A percentile compares a stretch with the other conserved stretches of the same genome.
These are phyloP conservation scores for Citeromyces siamensis DNA, from an alignment of 1,139 yeast species.

Conservation along the genomic window DNA sequence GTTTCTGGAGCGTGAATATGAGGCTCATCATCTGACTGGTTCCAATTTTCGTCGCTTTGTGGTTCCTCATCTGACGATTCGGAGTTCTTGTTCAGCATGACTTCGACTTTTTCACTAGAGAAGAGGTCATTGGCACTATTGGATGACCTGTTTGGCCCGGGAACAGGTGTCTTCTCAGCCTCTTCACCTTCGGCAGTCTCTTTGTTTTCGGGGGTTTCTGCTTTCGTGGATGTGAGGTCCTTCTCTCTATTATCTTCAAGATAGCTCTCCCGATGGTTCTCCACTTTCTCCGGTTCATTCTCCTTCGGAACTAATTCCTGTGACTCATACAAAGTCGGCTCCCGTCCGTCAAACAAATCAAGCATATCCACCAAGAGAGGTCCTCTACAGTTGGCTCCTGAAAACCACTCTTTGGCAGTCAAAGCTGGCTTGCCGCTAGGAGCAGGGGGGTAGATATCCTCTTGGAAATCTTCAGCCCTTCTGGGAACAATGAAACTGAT, in stretches of 20 bases:
- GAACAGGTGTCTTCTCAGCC: neutral
- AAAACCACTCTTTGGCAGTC: constrained; percentile 66
- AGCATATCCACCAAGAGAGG: constrained; percentile 76
- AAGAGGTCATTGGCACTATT: constrained; percentile 33
- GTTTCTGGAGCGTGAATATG: constrained; percentile 12
- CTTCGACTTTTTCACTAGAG: constrained; percentile 32
- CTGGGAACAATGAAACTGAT: constrained; percentile 88
- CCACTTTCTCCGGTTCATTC: constrained; percentile 11
- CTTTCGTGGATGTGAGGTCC: constrained; percentile 8
- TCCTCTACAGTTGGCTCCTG: constrained; percentile 66
- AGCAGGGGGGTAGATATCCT: constrained; percentile 85
- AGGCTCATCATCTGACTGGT: constrained; percentile 21
- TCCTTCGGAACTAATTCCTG: constrained; percentile 13
- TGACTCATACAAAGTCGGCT: constrained; percentile 24
- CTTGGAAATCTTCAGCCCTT: constrained; percentile 85
- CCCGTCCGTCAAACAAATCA: constrained; percentile 66
- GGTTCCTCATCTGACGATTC: constrained; percentile 19
- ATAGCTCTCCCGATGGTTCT: constrained; percentile 10
- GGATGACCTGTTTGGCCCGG: no score
- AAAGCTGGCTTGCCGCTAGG: constrained; percentile 74
- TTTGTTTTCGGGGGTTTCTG: constrained; percentile 7
- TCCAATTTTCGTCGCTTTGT: constrained; percentile 23
- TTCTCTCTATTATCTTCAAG: constrained; percentile 11
- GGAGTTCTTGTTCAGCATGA: constrained; percentile 31
- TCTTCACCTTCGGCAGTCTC: neutral